phyloP scores from a whole-genome alignment of 2,329 filamentous ascomycete species.

The Ceratocystis harringtonii region DNA sequence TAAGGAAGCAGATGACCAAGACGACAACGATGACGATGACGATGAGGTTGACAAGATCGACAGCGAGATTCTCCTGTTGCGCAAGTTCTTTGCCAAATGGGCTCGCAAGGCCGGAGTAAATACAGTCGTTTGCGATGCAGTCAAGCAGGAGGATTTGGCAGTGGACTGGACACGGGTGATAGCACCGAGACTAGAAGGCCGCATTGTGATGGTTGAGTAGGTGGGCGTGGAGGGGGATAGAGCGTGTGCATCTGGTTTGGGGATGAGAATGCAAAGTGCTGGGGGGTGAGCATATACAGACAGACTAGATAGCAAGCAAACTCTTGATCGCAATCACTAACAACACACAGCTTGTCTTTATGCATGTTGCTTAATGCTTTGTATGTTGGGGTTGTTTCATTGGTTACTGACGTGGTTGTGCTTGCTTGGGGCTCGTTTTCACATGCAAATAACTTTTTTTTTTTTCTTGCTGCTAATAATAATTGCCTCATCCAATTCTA shows the following conservation, averaged over 20 bases:
- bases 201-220: constrained; percentile 39
- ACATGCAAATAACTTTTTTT: neutral
- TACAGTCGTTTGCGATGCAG: constrained; percentile 35
- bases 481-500: neutral
- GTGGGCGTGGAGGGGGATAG: neutral
- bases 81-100: constrained; percentile 60
- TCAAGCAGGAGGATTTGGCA: constrained; percentile 43
- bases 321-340: no score
- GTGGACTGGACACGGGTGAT: constrained; percentile 71
- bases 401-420: neutral
- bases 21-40: constrained; percentile 24
- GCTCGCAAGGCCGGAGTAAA: constrained; percentile 50
- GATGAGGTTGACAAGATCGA: constrained; percentile 34
- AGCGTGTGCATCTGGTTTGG: neutral
- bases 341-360: neutral
- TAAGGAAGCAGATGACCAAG: constrained; percentile 14
- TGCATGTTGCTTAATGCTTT: neutral
- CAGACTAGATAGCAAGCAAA: no score
- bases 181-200: constrained; percentile 59
- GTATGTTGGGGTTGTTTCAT: neutral
- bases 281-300: no score
- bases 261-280: no score
- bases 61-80: constrained; percentile 46
- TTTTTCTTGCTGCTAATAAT: neutral
- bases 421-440: neutral